Percentiles rank a stretch among this genome's conserved stretches.
Conservation (phyloP, 2,329 filamentous ascomycete species). For the Taxawa tesnikishii region DNA sequence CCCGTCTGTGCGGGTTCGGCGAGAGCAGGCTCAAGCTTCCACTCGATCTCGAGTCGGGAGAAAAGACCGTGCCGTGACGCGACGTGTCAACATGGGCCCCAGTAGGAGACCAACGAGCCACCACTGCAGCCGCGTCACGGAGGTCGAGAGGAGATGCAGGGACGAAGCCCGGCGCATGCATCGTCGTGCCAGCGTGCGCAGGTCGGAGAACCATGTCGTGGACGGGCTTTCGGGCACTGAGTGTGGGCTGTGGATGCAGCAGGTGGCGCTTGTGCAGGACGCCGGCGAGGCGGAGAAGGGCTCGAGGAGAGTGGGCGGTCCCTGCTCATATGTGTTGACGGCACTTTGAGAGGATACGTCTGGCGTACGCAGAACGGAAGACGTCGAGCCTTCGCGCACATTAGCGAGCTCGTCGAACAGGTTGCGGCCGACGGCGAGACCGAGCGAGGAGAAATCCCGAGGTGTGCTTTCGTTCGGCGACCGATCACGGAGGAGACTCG, state of each 20-base stretch:
- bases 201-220: too few relatives aligned
- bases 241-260: too few relatives aligned
- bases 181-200: too few relatives aligned
- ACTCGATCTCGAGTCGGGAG: too few relatives aligned
- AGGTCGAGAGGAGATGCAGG: too few relatives aligned
- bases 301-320: conserved; percentile 9
- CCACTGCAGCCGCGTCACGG: conserved; percentile 20
- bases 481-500: background rate
- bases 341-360: background rate
- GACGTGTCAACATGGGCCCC: conserved; percentile 23
- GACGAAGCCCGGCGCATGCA: too few relatives aligned
- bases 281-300: too few relatives aligned
- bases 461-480: conserved; percentile 2
- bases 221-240: too few relatives aligned
- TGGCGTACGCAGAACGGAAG: conserved; percentile 13
- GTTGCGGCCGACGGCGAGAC: conserved; percentile 15
- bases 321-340: too few relatives aligned
- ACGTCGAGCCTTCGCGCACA: conserved; percentile 5
- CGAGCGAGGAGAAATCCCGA: conserved; percentile 14
- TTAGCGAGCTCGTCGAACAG: conserved; percentile 22
- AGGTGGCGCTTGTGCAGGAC: too few relatives aligned
- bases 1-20: too few relatives aligned
- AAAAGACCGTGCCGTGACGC: conserved; percentile 10
- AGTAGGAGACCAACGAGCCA: conserved; percentile 19
- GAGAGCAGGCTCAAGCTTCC: too few relatives aligned